Conservation (phyloP, 2,329 filamentous ascomycete species). For the Colletotrichum orchidophilum region DNA sequence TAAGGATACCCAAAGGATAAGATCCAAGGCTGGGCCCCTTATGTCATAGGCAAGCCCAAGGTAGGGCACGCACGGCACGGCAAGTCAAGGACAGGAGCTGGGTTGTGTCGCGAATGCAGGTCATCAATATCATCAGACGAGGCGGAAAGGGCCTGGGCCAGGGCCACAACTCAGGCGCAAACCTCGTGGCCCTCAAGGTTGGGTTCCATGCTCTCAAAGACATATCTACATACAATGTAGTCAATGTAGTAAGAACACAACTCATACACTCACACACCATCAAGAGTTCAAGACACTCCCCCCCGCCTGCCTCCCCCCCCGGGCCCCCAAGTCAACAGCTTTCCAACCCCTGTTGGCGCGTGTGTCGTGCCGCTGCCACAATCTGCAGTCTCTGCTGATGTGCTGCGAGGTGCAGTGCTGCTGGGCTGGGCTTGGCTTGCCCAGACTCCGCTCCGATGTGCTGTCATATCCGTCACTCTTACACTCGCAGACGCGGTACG, state of each 20-base stretch:
- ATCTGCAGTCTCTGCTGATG: slow-evolving; percentile 5
- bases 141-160: neutral
- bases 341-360: slow-evolving; percentile 10
- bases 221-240: too few relatives aligned
- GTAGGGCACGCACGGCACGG: neutral
- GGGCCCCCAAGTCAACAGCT: too few relatives aligned
- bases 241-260: too few relatives aligned
- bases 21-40: neutral
- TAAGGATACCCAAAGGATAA: neutral
- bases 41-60: neutral
- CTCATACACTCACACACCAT: too few relatives aligned
- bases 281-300: too few relatives aligned
- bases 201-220: slow-evolving; percentile 13
- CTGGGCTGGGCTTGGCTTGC: neutral
- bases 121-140: neutral
- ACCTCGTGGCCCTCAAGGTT: slow-evolving; percentile 20
- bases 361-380: slow-evolving; percentile 20
- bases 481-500: neutral
- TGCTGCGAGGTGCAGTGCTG: neutral
- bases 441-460: neutral
- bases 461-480: slow-evolving; percentile 16
- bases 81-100: neutral
- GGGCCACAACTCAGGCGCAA: slow-evolving; percentile 3
- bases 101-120: neutral
- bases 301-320: too few relatives aligned